Conservation (phyloP, 2,329 filamentous ascomycete genomes). For the Aspergillus ochraceus region DNA sequence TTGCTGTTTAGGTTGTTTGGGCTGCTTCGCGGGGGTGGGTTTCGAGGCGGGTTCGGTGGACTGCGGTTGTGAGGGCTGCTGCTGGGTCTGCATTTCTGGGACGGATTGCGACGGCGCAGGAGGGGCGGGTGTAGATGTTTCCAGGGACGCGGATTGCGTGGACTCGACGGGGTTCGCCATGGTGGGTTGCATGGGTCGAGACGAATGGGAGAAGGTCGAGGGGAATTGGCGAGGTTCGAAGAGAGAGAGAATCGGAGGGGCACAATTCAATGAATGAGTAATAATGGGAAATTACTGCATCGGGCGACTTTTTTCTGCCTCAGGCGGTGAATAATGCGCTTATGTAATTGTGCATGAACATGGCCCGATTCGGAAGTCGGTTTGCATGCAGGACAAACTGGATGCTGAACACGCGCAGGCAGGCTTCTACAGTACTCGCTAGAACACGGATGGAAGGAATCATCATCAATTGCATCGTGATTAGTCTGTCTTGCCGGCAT, state of each 20-base stretch:
- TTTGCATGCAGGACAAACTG: neutral
- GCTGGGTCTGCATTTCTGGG: constrained; percentile 17
- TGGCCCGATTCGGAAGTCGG: too few relatives aligned
- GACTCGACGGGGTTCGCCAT: constrained; percentile 30
- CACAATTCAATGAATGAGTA: neutral
- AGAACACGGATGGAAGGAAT: neutral
- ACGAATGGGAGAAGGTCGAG: constrained; percentile 19
- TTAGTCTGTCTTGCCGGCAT: constrained; percentile 9
- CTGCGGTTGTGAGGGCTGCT: constrained; percentile 6
- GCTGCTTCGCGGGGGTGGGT: constrained; percentile 15
- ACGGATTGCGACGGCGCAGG: constrained; percentile 20
- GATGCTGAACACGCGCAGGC: too few relatives aligned
- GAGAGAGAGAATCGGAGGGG: constrained; percentile 3
- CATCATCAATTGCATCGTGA: neutral
- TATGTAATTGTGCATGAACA: neutral
- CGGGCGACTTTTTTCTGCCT: constrained; percentile 17
- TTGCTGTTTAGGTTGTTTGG: constrained; percentile 16
- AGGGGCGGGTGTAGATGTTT: constrained; percentile 18
- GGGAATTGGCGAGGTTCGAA: constrained; percentile 24
- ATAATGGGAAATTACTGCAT: neutral
- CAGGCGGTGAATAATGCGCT: neutral
- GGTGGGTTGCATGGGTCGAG: constrained; percentile 20
- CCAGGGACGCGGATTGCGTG: constrained; percentile 16
- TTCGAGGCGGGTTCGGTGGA: constrained; percentile 23
- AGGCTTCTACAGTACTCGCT: neutral